These are phyloP conservation scores for Kluyveromyces dobzhanskii DNA, from an alignment of 805 yeast species.

Conservation along the genomic window DNA sequence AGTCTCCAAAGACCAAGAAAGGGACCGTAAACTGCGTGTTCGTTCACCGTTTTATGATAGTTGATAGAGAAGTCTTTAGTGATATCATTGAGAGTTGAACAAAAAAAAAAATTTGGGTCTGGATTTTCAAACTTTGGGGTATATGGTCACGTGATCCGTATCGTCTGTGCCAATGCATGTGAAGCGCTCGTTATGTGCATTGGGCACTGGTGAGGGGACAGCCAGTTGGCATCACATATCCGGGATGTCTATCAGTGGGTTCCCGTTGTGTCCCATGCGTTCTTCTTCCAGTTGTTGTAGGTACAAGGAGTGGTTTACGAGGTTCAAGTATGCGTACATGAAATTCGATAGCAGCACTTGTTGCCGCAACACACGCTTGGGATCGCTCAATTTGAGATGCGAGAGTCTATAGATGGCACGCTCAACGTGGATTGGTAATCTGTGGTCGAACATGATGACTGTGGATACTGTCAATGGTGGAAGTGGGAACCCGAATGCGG, in stretches of 20 bases:
- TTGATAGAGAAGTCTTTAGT: too few relatives aligned
- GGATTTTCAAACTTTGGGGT: too few relatives aligned
- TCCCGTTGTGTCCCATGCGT: slow-evolving; percentile 1
- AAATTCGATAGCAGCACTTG: slow-evolving; percentile 90
- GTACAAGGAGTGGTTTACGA: slow-evolving; percentile 86
- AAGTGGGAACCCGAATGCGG: slow-evolving; percentile 81
- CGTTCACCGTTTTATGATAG: too few relatives aligned
- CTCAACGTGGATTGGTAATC: slow-evolving; percentile 93
- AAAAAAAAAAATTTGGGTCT: too few relatives aligned
- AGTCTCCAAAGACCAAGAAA: too few relatives aligned
- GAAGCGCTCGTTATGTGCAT: too few relatives aligned
- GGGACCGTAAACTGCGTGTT: too few relatives aligned
- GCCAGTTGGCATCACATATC: slow-evolving; percentile 6
- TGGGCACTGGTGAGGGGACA: too few relatives aligned
- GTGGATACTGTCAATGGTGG: slow-evolving; percentile 77
- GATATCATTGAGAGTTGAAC: too few relatives aligned
- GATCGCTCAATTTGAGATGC: slow-evolving; percentile 89
- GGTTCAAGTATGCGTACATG: slow-evolving; percentile 93
- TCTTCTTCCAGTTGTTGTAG: slow-evolving; percentile 51
- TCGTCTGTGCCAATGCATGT: too few relatives aligned
- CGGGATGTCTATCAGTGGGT: background rate
- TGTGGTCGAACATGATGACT: slow-evolving; percentile 67
- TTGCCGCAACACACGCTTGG: slow-evolving; percentile 82
- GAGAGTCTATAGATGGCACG: slow-evolving; percentile 90
- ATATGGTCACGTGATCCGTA: too few relatives aligned